phyloP scores from a whole-genome alignment of 2,329 filamentous ascomycete genomes.

The Paecilomyces formosus region DNA sequence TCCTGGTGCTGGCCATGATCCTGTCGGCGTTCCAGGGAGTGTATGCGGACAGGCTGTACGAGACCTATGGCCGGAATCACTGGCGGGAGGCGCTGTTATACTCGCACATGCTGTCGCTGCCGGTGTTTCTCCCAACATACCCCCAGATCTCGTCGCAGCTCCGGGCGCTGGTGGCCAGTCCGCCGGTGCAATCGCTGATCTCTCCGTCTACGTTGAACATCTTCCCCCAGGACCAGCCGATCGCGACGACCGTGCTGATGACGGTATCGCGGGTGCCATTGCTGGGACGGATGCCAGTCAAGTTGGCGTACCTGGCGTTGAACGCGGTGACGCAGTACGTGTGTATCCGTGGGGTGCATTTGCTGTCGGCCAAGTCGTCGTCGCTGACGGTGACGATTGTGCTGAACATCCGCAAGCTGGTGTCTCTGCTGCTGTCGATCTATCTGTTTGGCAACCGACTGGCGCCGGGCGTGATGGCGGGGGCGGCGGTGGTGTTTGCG shows the following conservation, averaged over 20 bases:
- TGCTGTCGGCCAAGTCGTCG: slow-evolving; percentile 80
- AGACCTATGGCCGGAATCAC: slow-evolving; percentile 67
- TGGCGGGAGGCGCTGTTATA: slow-evolving; percentile 98
- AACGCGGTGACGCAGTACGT: slow-evolving; percentile 81
- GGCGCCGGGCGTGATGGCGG: slow-evolving; percentile 66
- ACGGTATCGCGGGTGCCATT: slow-evolving; percentile 12
- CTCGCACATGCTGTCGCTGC: slow-evolving; percentile 52
- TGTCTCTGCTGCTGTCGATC: slow-evolving; percentile 84
- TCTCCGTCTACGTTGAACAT: no score
- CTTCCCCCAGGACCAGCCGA: not conserved
- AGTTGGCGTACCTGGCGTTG: slow-evolving; percentile 32
- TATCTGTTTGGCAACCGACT: slow-evolving; percentile 88
- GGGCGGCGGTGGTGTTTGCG: slow-evolving; percentile 79
- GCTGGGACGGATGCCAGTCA: slow-evolving; percentile 23
- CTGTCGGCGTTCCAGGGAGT: slow-evolving; percentile 91
- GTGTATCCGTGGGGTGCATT: slow-evolving; percentile 91
- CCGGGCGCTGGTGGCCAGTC: slow-evolving; percentile 24
- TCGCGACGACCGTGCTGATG: slow-evolving; percentile 43
- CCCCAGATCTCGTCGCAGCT: slow-evolving; percentile 29
- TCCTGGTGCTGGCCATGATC: slow-evolving; percentile 81
- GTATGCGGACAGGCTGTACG: slow-evolving; percentile 88
- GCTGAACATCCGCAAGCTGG: slow-evolving; percentile 87
- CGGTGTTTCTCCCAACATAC: slow-evolving; percentile 35
- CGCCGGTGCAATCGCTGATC: slow-evolving; percentile 19
- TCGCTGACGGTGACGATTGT: slow-evolving; percentile 95